These are phyloP conservation scores for Thalassia testudinum DNA, from an alignment of 116 monocot species.

Conservation along the genomic window DNA sequence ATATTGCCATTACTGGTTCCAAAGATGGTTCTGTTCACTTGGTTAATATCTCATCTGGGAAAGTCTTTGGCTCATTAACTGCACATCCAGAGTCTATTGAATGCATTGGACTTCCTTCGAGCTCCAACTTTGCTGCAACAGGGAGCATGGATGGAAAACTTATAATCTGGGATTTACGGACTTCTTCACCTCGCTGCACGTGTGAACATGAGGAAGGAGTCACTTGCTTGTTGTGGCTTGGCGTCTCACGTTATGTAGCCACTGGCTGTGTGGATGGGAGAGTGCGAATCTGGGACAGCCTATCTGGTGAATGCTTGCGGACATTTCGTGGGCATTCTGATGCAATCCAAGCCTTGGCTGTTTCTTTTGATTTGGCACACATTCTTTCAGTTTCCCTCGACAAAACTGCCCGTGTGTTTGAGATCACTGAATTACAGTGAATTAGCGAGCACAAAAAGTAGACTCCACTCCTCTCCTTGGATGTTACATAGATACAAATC, in stretches of 20 bases:
- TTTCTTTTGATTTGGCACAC: conserved; percentile 34
- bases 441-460: too few relatives aligned
- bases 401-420: conserved; percentile 55
- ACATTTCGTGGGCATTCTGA: conserved; percentile 43
- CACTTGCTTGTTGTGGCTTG: conserved; percentile 65
- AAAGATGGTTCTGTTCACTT: conserved; percentile 70
- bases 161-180: conserved; percentile 74
- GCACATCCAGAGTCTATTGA: conserved; percentile 50
- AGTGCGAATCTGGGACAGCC: conserved; percentile 81
- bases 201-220: conserved; percentile 84
- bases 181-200: conserved; percentile 33
- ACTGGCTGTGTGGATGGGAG: conserved; percentile 73
- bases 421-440: conserved; percentile 35
- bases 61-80: conserved; percentile 39
- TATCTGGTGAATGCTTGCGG: conserved; percentile 53
- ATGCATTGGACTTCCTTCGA: conserved; percentile 34
- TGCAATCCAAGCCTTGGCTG: conserved; percentile 39
- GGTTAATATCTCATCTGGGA: conserved; percentile 66
- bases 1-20: conserved; percentile 64
- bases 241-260: conserved; percentile 42
- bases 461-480: too few relatives aligned
- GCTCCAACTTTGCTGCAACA: conserved; percentile 52
- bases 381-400: conserved; percentile 72
- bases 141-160: conserved; percentile 82
- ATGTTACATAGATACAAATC: too few relatives aligned